A percentile compares a stretch with the other conserved stretches of the same genome.
Conservation (phyloP, 345 rosid species). For the Linum tenue region DNA sequence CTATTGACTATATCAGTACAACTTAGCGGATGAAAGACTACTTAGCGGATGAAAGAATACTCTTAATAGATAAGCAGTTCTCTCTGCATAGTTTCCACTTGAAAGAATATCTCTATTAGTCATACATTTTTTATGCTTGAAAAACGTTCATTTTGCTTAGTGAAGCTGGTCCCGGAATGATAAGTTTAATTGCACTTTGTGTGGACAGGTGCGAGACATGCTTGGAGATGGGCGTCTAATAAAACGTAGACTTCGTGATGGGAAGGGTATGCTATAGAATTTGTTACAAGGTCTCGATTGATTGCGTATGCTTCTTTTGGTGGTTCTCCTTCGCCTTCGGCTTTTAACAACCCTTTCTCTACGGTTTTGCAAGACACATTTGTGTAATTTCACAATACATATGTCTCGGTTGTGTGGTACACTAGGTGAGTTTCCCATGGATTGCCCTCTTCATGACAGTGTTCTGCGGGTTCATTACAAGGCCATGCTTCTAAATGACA, state of each 20-base stretch:
- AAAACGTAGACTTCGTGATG: conserved; percentile 81
- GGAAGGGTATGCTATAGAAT: conserved; percentile 49
- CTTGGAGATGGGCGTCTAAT: conserved; percentile 96
- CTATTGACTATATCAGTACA: too few species aligned
- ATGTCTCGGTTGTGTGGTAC: conserved; percentile 7
- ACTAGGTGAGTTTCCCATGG: conserved; percentile 98
- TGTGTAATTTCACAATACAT: neutral
- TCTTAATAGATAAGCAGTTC: neutral
- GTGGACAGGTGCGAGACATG: conserved; percentile 82
- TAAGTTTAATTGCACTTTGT: neutral
- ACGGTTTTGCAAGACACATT: neutral
- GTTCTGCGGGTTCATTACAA: conserved; percentile 69
- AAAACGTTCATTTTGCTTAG: neutral
- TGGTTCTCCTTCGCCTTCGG: neutral
- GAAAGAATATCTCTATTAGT: neutral
- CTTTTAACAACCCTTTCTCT: conserved; percentile 5
- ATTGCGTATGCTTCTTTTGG: neutral
- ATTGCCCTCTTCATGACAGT: conserved; percentile 92
- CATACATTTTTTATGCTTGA: neutral
- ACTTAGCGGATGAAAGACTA: too few species aligned
- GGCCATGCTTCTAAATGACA: conserved; percentile 81
- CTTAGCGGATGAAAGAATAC: neutral
- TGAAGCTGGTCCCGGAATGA: too few species aligned
- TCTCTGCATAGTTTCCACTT: neutral
- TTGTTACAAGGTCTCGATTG: neutral